These are phyloP conservation scores for Alternaria sp. DNA, from an alignment of 2,329 filamentous ascomycete species.

Conservation along the genomic window DNA sequence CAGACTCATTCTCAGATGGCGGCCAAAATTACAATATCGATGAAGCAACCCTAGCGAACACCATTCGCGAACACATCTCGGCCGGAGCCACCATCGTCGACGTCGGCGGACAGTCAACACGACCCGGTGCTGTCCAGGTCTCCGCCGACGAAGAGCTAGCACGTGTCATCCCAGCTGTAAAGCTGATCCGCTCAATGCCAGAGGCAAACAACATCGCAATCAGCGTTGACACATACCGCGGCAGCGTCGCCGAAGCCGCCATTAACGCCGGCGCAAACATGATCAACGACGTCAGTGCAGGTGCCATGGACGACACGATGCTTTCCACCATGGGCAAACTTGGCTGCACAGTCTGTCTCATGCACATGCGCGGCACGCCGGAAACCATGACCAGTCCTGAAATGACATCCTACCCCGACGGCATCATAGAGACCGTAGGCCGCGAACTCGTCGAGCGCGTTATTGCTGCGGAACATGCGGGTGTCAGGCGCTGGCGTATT, in stretches of 20 bases:
- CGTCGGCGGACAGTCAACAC: slow-evolving; percentile 90
- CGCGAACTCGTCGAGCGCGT: slow-evolving; percentile 74
- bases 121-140: slow-evolving; percentile 75
- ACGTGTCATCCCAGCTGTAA: slow-evolving; percentile 81
- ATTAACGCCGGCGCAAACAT: slow-evolving; percentile 84
- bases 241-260: slow-evolving; percentile 78
- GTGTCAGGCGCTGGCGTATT: slow-evolving; percentile 90
- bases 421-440: slow-evolving; percentile 69
- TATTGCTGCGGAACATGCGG: slow-evolving; percentile 76
- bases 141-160: slow-evolving; percentile 74
- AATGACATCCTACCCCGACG: slow-evolving; percentile 67
- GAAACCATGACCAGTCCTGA: slow-evolving; percentile 72
- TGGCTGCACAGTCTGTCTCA: slow-evolving; percentile 80
- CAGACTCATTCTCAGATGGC: slow-evolving; percentile 96
- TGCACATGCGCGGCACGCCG: slow-evolving; percentile 93
- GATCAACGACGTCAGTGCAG: slow-evolving; percentile 92
- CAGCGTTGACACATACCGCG: slow-evolving; percentile 92
- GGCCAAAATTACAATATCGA: slow-evolving; percentile 61
- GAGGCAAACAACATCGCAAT: slow-evolving; percentile 71
- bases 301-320: slow-evolving; percentile 80
- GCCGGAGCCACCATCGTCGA: slow-evolving; percentile 85
- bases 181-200: slow-evolving; percentile 71
- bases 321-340: slow-evolving; percentile 77
- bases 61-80: slow-evolving; percentile 67
- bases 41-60: slow-evolving; percentile 59